Percentiles rank a stretch among this genome's conserved stretches.
These are phyloP conservation scores for Eucalyptus viminalis DNA, from an alignment of 345 rosid species.

Conservation along the genomic window DNA sequence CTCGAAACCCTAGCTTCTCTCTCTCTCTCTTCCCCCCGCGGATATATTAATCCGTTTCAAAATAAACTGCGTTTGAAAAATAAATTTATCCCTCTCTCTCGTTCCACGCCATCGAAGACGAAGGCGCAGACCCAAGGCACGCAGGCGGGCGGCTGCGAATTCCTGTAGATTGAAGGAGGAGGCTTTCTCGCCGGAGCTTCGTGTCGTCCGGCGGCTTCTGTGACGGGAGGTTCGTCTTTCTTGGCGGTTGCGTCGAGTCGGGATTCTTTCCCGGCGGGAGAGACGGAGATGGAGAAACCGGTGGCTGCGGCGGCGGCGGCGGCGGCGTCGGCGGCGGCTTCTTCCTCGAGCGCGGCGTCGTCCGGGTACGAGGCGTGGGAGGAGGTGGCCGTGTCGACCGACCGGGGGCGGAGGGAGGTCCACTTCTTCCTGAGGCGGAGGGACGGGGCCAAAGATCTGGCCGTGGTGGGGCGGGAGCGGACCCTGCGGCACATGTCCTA, in stretches of 20 bases:
- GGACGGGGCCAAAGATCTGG: conserved; percentile 56
- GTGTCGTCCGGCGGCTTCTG: not conserved
- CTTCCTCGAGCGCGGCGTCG: not conserved
- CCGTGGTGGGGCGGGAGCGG: conserved; percentile 54
- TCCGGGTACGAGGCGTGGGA: conserved; percentile 55
- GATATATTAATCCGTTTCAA: not conserved
- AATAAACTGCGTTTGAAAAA: not conserved
- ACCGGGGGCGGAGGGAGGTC: conserved; percentile 47
- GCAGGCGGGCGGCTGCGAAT: not conserved
- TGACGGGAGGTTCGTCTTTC: not conserved
- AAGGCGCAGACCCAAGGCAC: not conserved
- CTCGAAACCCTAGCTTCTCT: conserved; percentile 37
- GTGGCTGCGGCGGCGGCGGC: not conserved
- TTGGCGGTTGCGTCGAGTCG: not conserved
- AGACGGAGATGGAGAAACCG: not conserved
- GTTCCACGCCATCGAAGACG: not conserved
- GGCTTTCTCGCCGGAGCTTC: not conserved
- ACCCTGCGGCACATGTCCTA: conserved; percentile 46
- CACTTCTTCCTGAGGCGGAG: conserved; percentile 48
- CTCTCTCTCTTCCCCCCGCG: not conserved
- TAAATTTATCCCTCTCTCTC: not conserved
- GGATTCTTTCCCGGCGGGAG: not conserved
- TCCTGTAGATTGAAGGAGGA: not conserved
- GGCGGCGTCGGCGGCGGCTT: not conserved
- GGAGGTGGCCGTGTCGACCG: conserved; percentile 39